Evolutionary conservation across 345 rosid genomes (phyloP), one percentile per base, ranked within the genome.

Genomic region (Arabidopsis suecica): DNA sequence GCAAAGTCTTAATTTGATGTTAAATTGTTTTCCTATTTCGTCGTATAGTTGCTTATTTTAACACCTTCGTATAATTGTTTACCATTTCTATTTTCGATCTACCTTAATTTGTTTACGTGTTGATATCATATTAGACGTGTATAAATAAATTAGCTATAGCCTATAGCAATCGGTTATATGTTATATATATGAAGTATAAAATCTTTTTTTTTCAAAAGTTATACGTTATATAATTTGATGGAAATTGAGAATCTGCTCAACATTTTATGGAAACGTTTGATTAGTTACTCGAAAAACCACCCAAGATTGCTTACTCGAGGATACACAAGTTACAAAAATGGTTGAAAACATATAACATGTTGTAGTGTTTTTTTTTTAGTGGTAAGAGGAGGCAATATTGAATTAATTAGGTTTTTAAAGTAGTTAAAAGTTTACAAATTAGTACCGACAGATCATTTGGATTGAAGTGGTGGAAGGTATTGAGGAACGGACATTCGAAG

Each of bases 331-430:
- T 42, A n/a, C 0, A 7, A 28, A 63, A 63, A 38, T 30, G 69
- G 54, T 30, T 9, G 69, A 47, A 47, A 49, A 65, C 44, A 65
- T 55, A 12, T 22, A 6, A 14, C 14, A 67, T 67, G 61, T 45
- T 37, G 49, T 38, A 51, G 9, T 23, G 20, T 68, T 40, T 9
- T 16, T 11, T 3, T 1, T 20, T 4, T 1, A 5, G 16, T 42
- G 25, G 30, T 25, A 38, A 23, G 60, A 50, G 9, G 34, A 13
- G 30, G 13, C 20, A 20, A 8, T 56, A 40, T 32, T 42, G 73
- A 56, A 14, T 32, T 69, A 30, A 14, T 32, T 69, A 30, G 22
- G 42, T 55, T 64, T 20, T 14, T 7, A 30, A 32, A 58, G 34
- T 12, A 1, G 16, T 57, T 5, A 10, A 16, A 55, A 6, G 4